These are phyloP conservation scores for Aspergillus saccharolyticus DNA, from an alignment of 495 filamentous ascomycete genomes.

Conservation along the genomic window DNA sequence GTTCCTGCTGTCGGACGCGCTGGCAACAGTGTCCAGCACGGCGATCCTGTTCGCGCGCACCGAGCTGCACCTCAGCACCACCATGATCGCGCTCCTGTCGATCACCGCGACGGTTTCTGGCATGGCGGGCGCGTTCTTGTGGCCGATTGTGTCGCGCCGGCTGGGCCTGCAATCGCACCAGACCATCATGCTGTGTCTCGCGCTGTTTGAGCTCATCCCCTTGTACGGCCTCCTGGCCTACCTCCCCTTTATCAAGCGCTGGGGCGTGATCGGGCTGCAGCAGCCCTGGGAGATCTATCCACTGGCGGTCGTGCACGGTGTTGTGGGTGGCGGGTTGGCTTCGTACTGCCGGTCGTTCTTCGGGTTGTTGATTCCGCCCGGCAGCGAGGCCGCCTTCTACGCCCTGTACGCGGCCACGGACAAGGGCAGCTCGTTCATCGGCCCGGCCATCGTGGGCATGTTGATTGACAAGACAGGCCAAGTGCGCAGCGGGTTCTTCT, in stretches of 20 bases:
- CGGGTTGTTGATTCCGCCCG: slow-evolving; percentile 79
- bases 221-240: slow-evolving; percentile 82
- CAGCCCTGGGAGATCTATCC: slow-evolving; percentile 91
- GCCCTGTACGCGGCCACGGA: slow-evolving; percentile 91
- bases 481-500: slow-evolving; percentile 85
- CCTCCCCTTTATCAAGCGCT: slow-evolving; percentile 64
- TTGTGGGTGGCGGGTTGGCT: slow-evolving; percentile 77
- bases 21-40: slow-evolving; percentile 84
- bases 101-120: slow-evolving; percentile 76
- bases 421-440: slow-evolving; percentile 85
- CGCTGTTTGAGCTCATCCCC: slow-evolving; percentile 79
- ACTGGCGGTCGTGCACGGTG: slow-evolving; percentile 73
- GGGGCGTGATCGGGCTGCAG: slow-evolving; percentile 75
- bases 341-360: slow-evolving; percentile 83
- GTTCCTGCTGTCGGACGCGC: slow-evolving; percentile 84
- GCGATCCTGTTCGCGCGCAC: slow-evolving; percentile 93
- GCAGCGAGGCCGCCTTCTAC: slow-evolving; percentile 89
- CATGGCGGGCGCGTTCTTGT: slow-evolving; percentile 77
- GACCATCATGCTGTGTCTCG: slow-evolving; percentile 78
- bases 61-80: slow-evolving; percentile 71
- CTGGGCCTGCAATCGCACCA: slow-evolving; percentile 63
- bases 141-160: slow-evolving; percentile 63
- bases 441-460: slow-evolving; percentile 78
- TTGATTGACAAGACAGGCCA: slow-evolving; percentile 78
- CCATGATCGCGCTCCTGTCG: slow-evolving; percentile 71